Evolutionary conservation across 257 asterid species (phyloP).

Genomic region (Leonotis leonurus): DNA sequence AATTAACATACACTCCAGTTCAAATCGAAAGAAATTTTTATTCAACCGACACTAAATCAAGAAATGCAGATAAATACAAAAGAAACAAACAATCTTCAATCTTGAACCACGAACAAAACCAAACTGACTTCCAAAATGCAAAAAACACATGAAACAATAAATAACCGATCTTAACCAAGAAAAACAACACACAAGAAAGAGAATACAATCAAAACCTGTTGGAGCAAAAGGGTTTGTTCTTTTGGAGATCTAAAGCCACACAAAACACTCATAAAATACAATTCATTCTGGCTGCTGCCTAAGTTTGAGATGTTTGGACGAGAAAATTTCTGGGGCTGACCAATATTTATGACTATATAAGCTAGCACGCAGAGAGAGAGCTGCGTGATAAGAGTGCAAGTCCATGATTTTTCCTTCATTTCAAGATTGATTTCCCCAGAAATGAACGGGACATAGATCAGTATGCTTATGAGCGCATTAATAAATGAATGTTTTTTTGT

Average conservation of each 20-base stretch:
- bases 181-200: not conserved
- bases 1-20: not conserved
- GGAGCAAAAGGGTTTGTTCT: conserved; percentile 45
- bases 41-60: not conserved
- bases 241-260: conserved; percentile 41
- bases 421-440: not conserved
- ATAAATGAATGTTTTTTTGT: not conserved
- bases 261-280: conserved; percentile 42
- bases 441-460: not conserved
- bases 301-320: conserved; percentile 1
- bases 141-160: not conserved
- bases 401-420: conserved; percentile 48
- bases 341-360: conserved; percentile 37
- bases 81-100: not conserved
- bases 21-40: not conserved
- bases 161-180: not conserved
- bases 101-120: not conserved
- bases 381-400: conserved; percentile 52
- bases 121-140: not conserved
- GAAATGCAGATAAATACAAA: not conserved
- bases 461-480: not conserved
- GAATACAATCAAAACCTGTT: conserved; percentile 36
- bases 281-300: conserved; percentile 14
- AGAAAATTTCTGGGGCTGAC: conserved; percentile 27
- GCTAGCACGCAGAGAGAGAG: conserved; percentile 40